Percentiles rank a stretch among this genome's conserved stretches.
These are phyloP conservation scores for Phanerodontia chrysosporium DNA, from an alignment of 768 basidiomycete genomes.

Conservation along the genomic window DNA sequence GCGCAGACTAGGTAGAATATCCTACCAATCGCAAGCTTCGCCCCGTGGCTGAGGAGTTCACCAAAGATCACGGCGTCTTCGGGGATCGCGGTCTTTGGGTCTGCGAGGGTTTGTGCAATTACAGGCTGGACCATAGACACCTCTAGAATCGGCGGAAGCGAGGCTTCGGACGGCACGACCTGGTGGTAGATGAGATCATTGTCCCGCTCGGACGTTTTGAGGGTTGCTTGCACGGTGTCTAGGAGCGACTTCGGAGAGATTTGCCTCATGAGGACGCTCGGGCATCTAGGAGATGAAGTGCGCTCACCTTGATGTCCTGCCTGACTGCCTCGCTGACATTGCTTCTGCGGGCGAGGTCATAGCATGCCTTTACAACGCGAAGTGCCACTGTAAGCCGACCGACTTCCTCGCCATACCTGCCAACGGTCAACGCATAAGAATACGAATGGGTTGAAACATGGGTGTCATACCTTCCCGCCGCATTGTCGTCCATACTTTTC, in stretches of 20 bases:
- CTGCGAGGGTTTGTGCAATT: conserved; percentile 49
- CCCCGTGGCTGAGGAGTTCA: conserved; percentile 81
- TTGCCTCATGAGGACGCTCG: not conserved
- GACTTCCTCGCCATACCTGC: conserved; percentile 85
- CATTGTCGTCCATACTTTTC: conserved; percentile 85
- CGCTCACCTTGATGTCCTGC: conserved; percentile 71
- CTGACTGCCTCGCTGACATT: conserved; percentile 59
- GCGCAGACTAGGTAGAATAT: conserved; percentile 2
- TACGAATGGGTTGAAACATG: conserved; percentile 12
- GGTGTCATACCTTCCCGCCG: conserved; percentile 52
- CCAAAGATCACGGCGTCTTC: conserved; percentile 63
- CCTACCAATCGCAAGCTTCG: conserved; percentile 82
- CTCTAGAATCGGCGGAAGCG: conserved; percentile 60
- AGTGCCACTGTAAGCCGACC: conserved; percentile 72
- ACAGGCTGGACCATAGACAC: conserved; percentile 62
- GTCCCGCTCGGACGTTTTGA: conserved; percentile 76
- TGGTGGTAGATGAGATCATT: conserved; percentile 96
- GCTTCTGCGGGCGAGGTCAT: conserved; percentile 60
- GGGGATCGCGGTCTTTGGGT: conserved; percentile 53
- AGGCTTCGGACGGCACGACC: conserved; percentile 70
- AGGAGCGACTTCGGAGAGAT: conserved; percentile 58
- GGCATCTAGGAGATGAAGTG: not conserved
- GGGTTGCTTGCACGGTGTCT: conserved; percentile 61
- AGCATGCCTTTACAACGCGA: conserved; percentile 61
- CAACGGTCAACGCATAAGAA: conserved; percentile 8